phyloP scores from a whole-genome alignment of 805 yeast genomes.

The Teunomyces kruisii region DNA sequence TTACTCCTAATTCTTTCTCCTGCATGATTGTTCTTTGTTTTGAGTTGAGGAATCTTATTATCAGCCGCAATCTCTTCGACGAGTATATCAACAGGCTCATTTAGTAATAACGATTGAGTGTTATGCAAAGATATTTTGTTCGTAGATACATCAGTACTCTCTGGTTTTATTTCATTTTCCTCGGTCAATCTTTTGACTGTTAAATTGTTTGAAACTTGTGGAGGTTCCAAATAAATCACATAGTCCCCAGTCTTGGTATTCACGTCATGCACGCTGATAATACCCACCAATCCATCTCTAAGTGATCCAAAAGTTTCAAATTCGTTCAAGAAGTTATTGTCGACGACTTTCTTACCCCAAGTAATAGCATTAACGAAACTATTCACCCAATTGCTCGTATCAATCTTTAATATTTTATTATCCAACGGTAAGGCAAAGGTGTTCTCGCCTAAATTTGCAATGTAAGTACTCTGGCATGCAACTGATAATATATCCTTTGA shows the following conservation, averaged over 20 bases:
- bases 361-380: neutral
- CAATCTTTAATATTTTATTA: neutral
- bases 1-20: slow-evolving; percentile 8
- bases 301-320: neutral
- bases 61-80: neutral
- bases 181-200: neutral
- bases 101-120: neutral
- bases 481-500: slow-evolving; percentile 1
- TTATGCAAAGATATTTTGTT: too few species aligned
- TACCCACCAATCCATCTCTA: neutral
- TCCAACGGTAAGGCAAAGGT: neutral
- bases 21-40: neutral
- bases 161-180: too few species aligned
- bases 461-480: neutral
- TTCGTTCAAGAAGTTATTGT: neutral
- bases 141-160: neutral
- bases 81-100: slow-evolving; percentile 2
- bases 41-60: neutral
- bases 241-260: slow-evolving; percentile 29
- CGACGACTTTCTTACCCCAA: neutral
- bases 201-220: neutral
- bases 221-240: slow-evolving; percentile 11
- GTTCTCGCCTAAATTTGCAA: neutral
- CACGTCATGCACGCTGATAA: slow-evolving; percentile 23
- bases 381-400: neutral